Conservation (phyloP, 345 rosid genomes). For the Acer saccharum region DNA sequence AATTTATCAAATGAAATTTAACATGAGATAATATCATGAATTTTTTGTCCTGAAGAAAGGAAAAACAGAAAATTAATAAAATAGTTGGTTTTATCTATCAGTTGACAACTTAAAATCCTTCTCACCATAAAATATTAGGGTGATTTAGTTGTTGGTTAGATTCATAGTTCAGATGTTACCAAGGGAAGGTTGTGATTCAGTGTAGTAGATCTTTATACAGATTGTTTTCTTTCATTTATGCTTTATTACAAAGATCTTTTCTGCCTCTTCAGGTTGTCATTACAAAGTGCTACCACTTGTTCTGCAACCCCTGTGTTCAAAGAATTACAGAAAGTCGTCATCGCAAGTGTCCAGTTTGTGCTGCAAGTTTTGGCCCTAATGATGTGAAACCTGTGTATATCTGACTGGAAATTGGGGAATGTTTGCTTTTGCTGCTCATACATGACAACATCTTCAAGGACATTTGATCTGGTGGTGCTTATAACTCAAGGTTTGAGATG, state of each 20-base stretch:
- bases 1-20: neutral
- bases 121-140: neutral
- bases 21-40: neutral
- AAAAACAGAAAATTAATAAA: neutral
- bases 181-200: neutral
- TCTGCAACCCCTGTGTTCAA: slow-evolving; percentile 87
- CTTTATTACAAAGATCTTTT: slow-evolving; percentile 4
- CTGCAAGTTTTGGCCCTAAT: slow-evolving; percentile 80
- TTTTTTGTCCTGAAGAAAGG: neutral
- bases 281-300: slow-evolving; percentile 93
- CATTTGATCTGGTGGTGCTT: neutral
- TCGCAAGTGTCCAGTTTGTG: slow-evolving; percentile 85
- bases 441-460: neutral
- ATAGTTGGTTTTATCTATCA: neutral
- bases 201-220: neutral
- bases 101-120: neutral
- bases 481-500: slow-evolving; percentile 13
- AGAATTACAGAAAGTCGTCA: slow-evolving; percentile 72
- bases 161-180: neutral
- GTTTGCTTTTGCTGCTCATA: neutral
- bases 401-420: slow-evolving; percentile 33
- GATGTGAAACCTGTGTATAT: slow-evolving; percentile 97
- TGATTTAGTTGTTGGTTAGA: neutral
- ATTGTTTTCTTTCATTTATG: neutral
- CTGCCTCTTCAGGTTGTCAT: slow-evolving; percentile 70